Percentiles rank a stretch among this genome's conserved stretches.
These are phyloP conservation scores for Kodamaea kakaduensis DNA, from an alignment of 805 yeast genomes.

Conservation along the genomic window DNA sequence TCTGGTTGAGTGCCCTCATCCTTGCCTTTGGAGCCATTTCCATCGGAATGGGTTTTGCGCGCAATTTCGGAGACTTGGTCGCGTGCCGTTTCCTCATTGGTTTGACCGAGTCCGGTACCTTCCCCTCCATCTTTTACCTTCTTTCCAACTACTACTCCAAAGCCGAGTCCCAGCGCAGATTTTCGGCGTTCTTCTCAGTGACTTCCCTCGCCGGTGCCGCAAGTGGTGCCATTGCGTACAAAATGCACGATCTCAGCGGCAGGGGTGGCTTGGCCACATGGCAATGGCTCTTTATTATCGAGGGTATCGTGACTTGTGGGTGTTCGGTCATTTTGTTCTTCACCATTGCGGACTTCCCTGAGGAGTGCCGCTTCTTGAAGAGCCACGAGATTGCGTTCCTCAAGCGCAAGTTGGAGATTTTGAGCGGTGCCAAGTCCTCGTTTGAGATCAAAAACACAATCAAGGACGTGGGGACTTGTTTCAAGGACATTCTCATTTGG, in stretches of 20 bases:
- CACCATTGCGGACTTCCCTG: slow-evolving; percentile 68
- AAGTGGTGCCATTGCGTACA: slow-evolving; percentile 69
- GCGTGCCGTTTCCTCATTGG: slow-evolving; percentile 67
- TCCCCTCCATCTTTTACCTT: slow-evolving; percentile 72
- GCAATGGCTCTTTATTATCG: slow-evolving; percentile 51
- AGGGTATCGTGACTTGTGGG: slow-evolving; percentile 39
- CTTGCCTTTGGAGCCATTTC: slow-evolving; percentile 60
- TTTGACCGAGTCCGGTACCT: slow-evolving; percentile 64
- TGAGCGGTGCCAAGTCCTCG: slow-evolving; percentile 43
- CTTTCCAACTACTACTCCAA: slow-evolving; percentile 63
- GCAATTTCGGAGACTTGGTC: slow-evolving; percentile 54
- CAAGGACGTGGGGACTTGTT: slow-evolving; percentile 43
- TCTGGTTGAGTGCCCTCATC: slow-evolving; percentile 59
- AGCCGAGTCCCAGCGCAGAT: slow-evolving; percentile 64
- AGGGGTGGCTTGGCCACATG: slow-evolving; percentile 40
- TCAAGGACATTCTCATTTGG: slow-evolving; percentile 60
- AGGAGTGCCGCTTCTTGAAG: slow-evolving; percentile 51
- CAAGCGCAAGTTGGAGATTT: slow-evolving; percentile 56
- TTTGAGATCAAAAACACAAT: slow-evolving; percentile 45
- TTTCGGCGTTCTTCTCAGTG: slow-evolving; percentile 64
- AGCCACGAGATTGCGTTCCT: slow-evolving; percentile 51
- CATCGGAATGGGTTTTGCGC: slow-evolving; percentile 60
- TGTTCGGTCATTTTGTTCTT: slow-evolving; percentile 40
- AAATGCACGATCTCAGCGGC: slow-evolving; percentile 52
- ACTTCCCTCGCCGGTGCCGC: slow-evolving; percentile 78